Conservation (phyloP, 345 rosid genomes). For the Cardamine resedifolia region DNA sequence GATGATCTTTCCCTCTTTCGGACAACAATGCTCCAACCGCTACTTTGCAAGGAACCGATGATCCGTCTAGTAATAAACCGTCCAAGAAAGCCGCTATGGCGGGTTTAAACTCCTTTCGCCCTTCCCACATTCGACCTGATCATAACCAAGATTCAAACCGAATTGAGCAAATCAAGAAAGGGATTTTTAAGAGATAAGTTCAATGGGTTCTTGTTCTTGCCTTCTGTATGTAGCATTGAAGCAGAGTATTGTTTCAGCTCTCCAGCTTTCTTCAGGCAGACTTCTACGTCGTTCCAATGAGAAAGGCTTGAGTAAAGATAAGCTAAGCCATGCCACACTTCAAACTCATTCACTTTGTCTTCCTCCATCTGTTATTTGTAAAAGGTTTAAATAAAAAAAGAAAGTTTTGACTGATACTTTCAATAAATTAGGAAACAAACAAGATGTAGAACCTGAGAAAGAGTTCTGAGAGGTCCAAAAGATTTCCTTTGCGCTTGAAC, state of each 20-base stretch:
- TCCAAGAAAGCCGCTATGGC: constrained; percentile 55
- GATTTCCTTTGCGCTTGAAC: constrained; percentile 92
- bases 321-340: constrained; percentile 94
- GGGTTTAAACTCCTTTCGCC: constrained; percentile 55
- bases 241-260: constrained; percentile 74
- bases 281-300: constrained; percentile 90
- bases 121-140: constrained; percentile 71
- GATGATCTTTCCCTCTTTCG: constrained; percentile 50
- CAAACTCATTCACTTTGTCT: constrained; percentile 71
- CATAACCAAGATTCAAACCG: constrained; percentile 20
- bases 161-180: not conserved
- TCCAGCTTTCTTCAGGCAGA: constrained; percentile 72
- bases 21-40: constrained; percentile 55
- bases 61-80: constrained; percentile 60
- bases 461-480: constrained; percentile 59
- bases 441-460: constrained; percentile 53
- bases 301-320: constrained; percentile 77
- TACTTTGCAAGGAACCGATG: constrained; percentile 68
- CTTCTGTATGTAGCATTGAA: constrained; percentile 74
- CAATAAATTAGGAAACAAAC: not conserved
- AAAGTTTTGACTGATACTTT: not conserved
- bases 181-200: not conserved
- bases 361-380: constrained; percentile 54
- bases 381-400: not conserved
- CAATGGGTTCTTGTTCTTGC: constrained; percentile 43